Evolutionary conservation across 2,329 filamentous ascomycete species (phyloP).

Genomic region (Gaeumannomyces sp.): DNA sequence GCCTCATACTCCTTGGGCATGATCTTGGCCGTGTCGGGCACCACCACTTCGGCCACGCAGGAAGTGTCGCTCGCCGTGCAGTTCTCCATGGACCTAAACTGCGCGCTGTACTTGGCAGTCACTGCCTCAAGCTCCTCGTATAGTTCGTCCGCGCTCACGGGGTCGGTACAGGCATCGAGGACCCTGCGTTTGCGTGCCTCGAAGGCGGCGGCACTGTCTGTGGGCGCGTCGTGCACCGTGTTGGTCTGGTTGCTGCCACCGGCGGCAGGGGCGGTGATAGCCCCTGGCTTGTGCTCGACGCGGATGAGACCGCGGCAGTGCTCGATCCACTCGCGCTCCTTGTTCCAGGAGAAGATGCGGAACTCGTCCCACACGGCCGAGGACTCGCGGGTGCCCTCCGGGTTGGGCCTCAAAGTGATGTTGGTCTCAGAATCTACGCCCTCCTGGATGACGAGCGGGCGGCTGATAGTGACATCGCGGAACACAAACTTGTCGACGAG

Average conservation of each 20-base stretch:
- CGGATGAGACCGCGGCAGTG: slow-evolving; percentile 23
- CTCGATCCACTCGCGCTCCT: slow-evolving; percentile 22
- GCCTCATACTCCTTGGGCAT: slow-evolving; percentile 42
- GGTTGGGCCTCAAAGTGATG: slow-evolving; percentile 17
- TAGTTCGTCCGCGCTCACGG: slow-evolving; percentile 10
- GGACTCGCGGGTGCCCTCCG: slow-evolving; percentile 15
- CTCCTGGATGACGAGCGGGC: slow-evolving; percentile 25
- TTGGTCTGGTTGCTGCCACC: slow-evolving; percentile 8
- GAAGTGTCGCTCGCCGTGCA: slow-evolving; percentile 17
- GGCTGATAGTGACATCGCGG: slow-evolving; percentile 22
- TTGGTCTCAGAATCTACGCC: slow-evolving; percentile 22
- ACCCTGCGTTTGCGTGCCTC: slow-evolving; percentile 2
- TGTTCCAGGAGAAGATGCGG: slow-evolving; percentile 24
- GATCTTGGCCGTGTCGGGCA: slow-evolving; percentile 34
- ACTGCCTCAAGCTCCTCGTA: slow-evolving; percentile 15
- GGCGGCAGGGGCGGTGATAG: neutral
- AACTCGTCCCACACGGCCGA: slow-evolving; percentile 23
- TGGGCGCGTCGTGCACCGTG: slow-evolving; percentile 8
- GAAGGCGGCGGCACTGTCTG: slow-evolving; percentile 2
- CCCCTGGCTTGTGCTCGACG: slow-evolving; percentile 9
- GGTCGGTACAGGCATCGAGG: neutral
- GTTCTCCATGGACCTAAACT: slow-evolving; percentile 18
- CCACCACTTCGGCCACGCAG: slow-evolving; percentile 28
- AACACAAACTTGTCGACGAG: slow-evolving; percentile 18
- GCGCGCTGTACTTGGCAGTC: slow-evolving; percentile 11